Base-by-base conservation (phyloP, 345 rosid species). In the Melastoma malabathricum region DNA sequence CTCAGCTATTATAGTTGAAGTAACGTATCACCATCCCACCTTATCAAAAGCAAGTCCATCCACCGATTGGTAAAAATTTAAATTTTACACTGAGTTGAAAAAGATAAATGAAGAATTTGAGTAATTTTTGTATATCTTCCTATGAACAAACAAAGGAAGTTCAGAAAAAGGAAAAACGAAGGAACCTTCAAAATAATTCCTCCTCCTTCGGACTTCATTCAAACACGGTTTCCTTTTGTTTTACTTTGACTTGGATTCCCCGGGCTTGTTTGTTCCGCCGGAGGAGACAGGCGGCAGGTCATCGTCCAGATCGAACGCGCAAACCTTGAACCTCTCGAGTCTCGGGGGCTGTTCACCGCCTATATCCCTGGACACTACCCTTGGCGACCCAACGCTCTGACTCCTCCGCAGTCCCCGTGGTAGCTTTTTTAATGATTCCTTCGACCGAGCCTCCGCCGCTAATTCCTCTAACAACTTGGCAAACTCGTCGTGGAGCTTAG, bases 281-380 rank as follows among this genome's bases (percentile, higher is more conserved):
- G 10, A 18, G 12, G 22, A 6, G 1, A 14, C n/a, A 15, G 15
- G 15, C 6, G 29, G 56, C 15, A 39, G 54, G 43, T 27, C 53
- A 3, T 16, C 45, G 5, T 61, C 50, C 13, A 62, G 57, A 44
- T 57, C 58, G 13, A 68, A 63, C 4, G 68, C 64, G 51, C 60
- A 60, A 8, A 77, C 63, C 67, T 66, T 77, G 54, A 77, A 77
- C 57, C 77, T 46, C 18, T 64, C 66, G 0, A 53, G 67, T 62
- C 59, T 61, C 55, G 71, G 10, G 0, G 64, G 55, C 17, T 31
- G 15, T n/a, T 44, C 57, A 16, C 18, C 69, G 5, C 63, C 61
- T 0, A 55, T 34, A 10, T 39, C 54, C 15, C 47, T 49, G 3
- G 57, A 60, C 2, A 51, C 48, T 5, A 46, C 48, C 5, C 62